These are phyloP conservation scores for Nitzschia putrida DNA, from an alignment of 108 stramenopile species.

Conservation along the genomic window DNA sequence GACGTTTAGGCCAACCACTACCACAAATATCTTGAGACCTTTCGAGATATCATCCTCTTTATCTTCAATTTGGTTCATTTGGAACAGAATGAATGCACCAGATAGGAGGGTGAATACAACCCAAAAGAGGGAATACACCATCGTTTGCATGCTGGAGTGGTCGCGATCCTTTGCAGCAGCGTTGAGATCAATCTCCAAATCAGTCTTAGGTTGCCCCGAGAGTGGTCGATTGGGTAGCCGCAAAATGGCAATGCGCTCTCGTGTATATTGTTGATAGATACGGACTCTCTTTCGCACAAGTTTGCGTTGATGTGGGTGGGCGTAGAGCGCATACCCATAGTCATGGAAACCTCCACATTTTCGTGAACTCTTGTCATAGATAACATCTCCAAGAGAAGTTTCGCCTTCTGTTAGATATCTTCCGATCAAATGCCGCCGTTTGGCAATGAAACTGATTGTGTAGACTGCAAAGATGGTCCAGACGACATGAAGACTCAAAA, in stretches of 20 bases:
- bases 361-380: conserved; percentile 23
- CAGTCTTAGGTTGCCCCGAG: conserved; percentile 69
- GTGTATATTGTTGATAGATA: conserved; percentile 63
- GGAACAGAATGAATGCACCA: conserved; percentile 39
- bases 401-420: conserved; percentile 56
- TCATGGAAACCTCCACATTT: conserved; percentile 30
- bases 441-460: conserved; percentile 59
- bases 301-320: conserved; percentile 44
- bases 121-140: conserved; percentile 44
- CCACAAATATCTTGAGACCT: conserved; percentile 30
- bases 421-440: conserved; percentile 52
- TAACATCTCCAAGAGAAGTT: conserved; percentile 34
- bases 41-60: conserved; percentile 37
- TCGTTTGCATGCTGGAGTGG: conserved; percentile 18
- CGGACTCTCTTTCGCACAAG: conserved; percentile 63
- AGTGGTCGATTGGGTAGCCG: conserved; percentile 57
- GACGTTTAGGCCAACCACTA: conserved; percentile 38
- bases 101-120: conserved; percentile 48
- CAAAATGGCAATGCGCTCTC: conserved; percentile 59
- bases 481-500: conserved; percentile 44
- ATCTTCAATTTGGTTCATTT: conserved; percentile 34
- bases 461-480: conserved; percentile 51
- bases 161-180: conserved; percentile 40
- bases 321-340: conserved; percentile 58
- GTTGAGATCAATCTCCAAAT: conserved; percentile 69